phyloP scores from a whole-genome alignment of 108 stramenopile genomes.

The Skeletonema marinoi region DNA sequence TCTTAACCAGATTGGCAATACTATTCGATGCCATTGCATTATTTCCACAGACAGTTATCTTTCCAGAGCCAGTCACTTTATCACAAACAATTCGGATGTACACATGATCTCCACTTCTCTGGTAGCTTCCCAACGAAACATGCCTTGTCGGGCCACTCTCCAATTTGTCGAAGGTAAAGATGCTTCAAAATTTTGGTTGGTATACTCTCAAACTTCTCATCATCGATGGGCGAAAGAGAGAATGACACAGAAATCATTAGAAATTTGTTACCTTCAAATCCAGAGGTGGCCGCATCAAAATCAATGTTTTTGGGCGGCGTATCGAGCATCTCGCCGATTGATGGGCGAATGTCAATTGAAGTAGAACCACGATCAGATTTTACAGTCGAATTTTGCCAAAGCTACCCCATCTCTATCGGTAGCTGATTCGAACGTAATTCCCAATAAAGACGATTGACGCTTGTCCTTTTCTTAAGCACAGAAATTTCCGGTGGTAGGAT shows the following conservation, averaged over 20 bases:
- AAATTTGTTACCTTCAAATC: conserved; percentile 77
- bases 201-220: conserved; percentile 14
- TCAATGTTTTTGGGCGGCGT: conserved; percentile 33
- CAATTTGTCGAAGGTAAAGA: conserved; percentile 58
- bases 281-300: conserved; percentile 55
- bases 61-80: conserved; percentile 45
- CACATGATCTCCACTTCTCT: conserved; percentile 61
- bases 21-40: conserved; percentile 74
- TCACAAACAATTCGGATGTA: conserved; percentile 57
- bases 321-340: conserved; percentile 65
- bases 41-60: conserved; percentile 73
- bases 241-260: conserved; percentile 21
- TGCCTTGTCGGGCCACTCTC: conserved; percentile 37
- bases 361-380: conserved; percentile 64
- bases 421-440: conserved; percentile 61
- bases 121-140: conserved; percentile 58
- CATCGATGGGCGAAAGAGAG: conserved; percentile 27
- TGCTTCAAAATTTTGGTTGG: conserved; percentile 30
- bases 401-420: conserved; percentile 79
- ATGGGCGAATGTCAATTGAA: conserved; percentile 77
- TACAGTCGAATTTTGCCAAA: conserved; percentile 70
- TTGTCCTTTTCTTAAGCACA: conserved; percentile 56
- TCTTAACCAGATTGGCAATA: conserved; percentile 60
- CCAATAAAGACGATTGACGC: conserved; percentile 43
- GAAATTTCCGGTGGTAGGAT: conserved; percentile 74